Conservation (phyloP, 208 protist genomes). For the Leishmania tropica region DNA sequence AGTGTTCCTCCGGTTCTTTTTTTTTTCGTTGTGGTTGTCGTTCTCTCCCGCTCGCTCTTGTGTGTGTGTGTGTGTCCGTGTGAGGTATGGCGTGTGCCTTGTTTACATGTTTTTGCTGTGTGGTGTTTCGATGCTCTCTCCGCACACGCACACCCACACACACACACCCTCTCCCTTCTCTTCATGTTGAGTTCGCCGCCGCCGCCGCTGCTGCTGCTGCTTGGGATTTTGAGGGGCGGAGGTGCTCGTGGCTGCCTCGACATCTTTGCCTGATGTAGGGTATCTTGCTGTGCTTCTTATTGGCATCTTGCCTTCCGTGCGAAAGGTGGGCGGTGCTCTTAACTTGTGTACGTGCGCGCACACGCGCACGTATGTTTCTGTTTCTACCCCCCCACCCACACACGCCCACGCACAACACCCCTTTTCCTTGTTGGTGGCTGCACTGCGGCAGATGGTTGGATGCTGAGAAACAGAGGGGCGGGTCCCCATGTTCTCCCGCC, state of each 20-base stretch:
- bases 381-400: background rate
- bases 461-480: too few relatives aligned
- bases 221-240: too few relatives aligned
- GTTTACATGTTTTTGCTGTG: background rate
- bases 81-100: background rate
- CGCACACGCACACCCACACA: background rate
- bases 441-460: too few relatives aligned
- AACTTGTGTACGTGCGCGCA: background rate
- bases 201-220: too few relatives aligned
- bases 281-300: background rate
- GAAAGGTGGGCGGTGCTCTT: background rate
- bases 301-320: too few relatives aligned
- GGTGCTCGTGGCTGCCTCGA: background rate
- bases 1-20: background rate
- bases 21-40: background rate
- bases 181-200: background rate
- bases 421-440: background rate
- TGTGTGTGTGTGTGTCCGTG: background rate
- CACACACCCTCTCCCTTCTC: background rate
- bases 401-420: background rate
- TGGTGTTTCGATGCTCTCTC: background rate
- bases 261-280: background rate
- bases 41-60: background rate
- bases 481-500: too few relatives aligned
- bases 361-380: background rate